Base-by-base conservation (phyloP, 2,329 filamentous ascomycete genomes). In the Colletotrichum chlorophyti region DNA sequence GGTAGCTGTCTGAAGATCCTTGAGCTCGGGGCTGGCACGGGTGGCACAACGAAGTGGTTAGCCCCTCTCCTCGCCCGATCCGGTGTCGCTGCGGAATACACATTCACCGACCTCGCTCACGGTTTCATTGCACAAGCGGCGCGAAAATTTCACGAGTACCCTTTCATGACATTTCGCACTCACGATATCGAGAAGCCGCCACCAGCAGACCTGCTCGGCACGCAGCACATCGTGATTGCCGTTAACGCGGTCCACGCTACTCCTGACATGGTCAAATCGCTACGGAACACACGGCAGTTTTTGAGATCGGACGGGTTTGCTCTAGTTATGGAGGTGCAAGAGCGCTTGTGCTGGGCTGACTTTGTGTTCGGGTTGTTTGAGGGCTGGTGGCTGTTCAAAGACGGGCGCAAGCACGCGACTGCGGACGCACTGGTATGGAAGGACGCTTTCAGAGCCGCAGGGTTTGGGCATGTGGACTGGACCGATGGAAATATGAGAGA, bases 301-400 rank as follows among this genome's bases (percentile, higher is more conserved):
- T 58, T 78, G 5, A 65, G 66, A 1, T 66, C 68, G 0, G 69
- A 71, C n/a, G 75, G 75, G 3, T 61, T 72, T 26, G 61, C 76
- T 0, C 43, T 69, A 42, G 55, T 77, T 48, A 34, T 73, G 12
- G 74, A 77, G 63, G 66, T 74, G 65, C 75, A 71, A 0, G 21
- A 60, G 12, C 49, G 42, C 2, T 6, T 72, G 8, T 63, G 60
- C 38, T 75, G 65, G 65, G 63, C 72, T 6, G 72, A 77, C 32
- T 52, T 74, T 19, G 64, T 72, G 12, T 75, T 72, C 29, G 74
- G 74, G 1, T 57, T 74, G 1, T 62, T 76, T 4, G 70, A 75
- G 17, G 73, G 74, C 3, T 76, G 74, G 74, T 77, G 74, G 74
- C 54, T 70, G 23, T 74, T 72, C 24, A 63, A 69, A 5, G 72